These are phyloP conservation scores for Exophiala sp. DNA, from an alignment of 2,329 filamentous ascomycete genomes.

Conservation along the genomic window DNA sequence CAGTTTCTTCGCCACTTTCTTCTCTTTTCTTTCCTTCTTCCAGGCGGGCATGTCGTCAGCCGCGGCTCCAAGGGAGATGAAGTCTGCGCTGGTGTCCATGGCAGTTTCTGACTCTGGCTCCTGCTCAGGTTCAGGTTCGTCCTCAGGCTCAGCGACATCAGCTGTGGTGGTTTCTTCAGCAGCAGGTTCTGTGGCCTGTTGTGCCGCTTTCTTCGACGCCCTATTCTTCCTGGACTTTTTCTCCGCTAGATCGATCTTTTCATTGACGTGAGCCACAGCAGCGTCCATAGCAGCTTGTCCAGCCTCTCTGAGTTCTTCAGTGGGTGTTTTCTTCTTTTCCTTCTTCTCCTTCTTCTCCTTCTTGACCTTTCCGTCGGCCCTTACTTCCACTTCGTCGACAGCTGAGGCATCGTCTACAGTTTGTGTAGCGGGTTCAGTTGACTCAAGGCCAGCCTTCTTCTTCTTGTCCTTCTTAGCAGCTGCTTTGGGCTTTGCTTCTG, in stretches of 20 bases:
- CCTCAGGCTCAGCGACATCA: not conserved
- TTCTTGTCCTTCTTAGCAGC: constrained; percentile 23
- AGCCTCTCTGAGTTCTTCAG: constrained; percentile 13
- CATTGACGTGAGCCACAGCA: not conserved
- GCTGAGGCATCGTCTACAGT: constrained; percentile 18
- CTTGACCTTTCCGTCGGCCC: constrained; percentile 22
- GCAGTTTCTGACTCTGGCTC: not conserved
- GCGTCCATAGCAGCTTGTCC: not conserved
- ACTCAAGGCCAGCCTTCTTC: constrained; percentile 32
- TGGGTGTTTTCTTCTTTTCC: constrained; percentile 3
- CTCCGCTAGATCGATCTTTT: not conserved
- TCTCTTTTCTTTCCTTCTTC: constrained; percentile 13
- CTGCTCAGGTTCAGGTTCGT: not conserved
- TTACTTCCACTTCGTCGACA: constrained; percentile 24
- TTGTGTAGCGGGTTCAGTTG: constrained; percentile 24
- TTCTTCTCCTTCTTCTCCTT: constrained; percentile 24
- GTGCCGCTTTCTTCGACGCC: constrained; percentile 3
- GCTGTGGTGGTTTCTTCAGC: not conserved
- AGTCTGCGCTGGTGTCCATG: constrained; percentile 7
- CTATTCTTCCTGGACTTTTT: constrained; percentile 8
- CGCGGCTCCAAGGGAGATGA: constrained; percentile 14
- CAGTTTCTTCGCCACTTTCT: not conserved
- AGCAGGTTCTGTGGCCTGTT: constrained; percentile 1
- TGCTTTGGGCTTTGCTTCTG: constrained; percentile 8
- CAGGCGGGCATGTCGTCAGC: not conserved